Evolutionary conservation across 371 early-diverging fungal species (phyloP), one percentile per base, ranked within the genome.

Genomic region (Zopfochytrium polystomum): DNA sequence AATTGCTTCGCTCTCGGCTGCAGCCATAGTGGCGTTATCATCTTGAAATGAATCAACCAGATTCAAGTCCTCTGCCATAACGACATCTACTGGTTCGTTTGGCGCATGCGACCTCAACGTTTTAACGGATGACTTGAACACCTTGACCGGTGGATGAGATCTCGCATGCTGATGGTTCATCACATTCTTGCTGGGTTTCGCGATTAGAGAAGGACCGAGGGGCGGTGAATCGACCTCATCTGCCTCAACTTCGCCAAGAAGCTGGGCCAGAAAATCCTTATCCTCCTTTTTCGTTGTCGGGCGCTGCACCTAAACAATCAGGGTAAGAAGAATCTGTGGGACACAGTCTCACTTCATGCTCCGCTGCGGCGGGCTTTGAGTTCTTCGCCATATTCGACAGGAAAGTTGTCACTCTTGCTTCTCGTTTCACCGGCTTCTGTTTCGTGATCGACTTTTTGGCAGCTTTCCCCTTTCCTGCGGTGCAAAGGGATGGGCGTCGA

Each of bases 341-440:
- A 15, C 35, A 50, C 4, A 31, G 33, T 13, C 15, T 27, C 11
- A 20, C 51, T 3, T 4, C 26, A 30, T 45, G 22, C 13, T 11
- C n/a, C 4, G 48, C 46, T 30, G 55, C 26, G 23, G 54, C 51
- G 26, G 22, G 3, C 33, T 55, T 62, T 23, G 49, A 38, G 11
- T 38, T 18, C 38, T 38, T 52, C 9, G 62, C 38, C 47, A 59
- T 54, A 20, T 62, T 61, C 22, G 48, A 54, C 33, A 74, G 60
- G 51, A 68, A 51, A n/a, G 52, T 63, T 7, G 71, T 52, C 44
- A 74, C 69, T 20, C 60, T 44, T 6, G 67, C 65, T 32, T 67
- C 61, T 20, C 33, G 52, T 29, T 54, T 35, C 20, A 38, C 65
- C 11, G 58, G 47, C 45, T 67, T 60, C 13, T 60, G 45, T 33